Base-by-base conservation (phyloP, 1,284 basidiomycete genomes). In the Malassezia sp. region DNA sequence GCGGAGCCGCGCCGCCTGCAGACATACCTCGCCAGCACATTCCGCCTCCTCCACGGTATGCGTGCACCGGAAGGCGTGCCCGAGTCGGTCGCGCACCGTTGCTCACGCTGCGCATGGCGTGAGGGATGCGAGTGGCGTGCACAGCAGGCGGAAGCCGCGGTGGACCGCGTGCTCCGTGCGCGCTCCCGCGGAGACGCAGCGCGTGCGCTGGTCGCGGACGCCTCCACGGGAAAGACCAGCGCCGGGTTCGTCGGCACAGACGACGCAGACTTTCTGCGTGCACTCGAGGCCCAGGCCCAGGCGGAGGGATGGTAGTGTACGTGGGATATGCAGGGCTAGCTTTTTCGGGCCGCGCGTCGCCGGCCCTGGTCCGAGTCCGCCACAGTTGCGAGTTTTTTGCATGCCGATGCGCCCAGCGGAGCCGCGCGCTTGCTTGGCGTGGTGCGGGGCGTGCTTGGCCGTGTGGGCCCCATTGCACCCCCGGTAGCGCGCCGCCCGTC, bases 111-210 rank as follows among this genome's bases (percentile, higher is more conserved):
- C 47, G 60, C 58, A 32, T 68, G 55, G 55, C 46, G 45, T 3
- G 47, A 62, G 3, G 59, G 52, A 0, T 68, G 65, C 37, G 65
- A 68, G 43, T 68, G 65, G 65, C 52, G 65, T 8, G 41, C 33
- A 4, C 28, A 38, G 21, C 53, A 41, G 40, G 57, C 44, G 2
- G 27, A 42, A 20, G 46, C 26, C 15, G 42, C 32, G 1, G 5
- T 18, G 10, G 49, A 54, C 21, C 29, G 22, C n/a, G 23, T 10
- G 21, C 33, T 1, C n/a, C n/a, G 41, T 9, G 21, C 17, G 12
- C 23, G 41, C 33, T 14, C 3, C 20, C 29, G 35, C 32, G n/a
- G 30, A 41, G 10, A 38, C 15, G 7, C 22, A 37, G 15, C 22
- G 38, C n/a, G n/a, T n/a, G n/a, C n/a, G n/a, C n/a, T n/a, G n/a